Evolutionary conservation across 2,329 filamentous ascomycete genomes (phyloP).

Genomic region (Emmonsiellopsis sp.): DNA sequence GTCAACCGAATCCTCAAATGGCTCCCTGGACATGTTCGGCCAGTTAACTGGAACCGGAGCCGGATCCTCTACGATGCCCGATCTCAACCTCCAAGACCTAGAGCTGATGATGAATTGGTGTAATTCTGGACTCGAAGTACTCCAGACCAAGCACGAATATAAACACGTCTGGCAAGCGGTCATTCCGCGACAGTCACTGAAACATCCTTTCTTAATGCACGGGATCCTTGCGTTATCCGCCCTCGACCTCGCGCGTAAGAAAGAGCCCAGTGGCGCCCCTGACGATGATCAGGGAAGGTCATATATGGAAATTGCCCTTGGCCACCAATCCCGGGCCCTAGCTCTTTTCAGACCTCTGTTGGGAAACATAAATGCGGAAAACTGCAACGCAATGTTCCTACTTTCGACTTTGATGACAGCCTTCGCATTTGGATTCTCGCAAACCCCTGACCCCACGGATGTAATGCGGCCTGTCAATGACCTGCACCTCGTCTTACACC

Average conservation of each 20-base stretch:
- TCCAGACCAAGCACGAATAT: constrained; percentile 18
- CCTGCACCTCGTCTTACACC: constrained; percentile 21
- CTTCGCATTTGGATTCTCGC: constrained; percentile 26
- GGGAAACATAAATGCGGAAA: constrained; percentile 16
- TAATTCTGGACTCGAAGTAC: constrained; percentile 24
- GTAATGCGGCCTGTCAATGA: constrained; percentile 19
- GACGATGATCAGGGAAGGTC: not conserved
- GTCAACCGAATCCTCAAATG: not conserved
- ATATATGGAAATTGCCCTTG: constrained; percentile 21
- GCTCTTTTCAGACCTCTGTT: constrained; percentile 16
- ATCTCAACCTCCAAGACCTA: constrained; percentile 19
- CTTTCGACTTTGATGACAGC: constrained; percentile 25
- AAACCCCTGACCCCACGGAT: constrained; percentile 8
- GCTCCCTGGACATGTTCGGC: not conserved
- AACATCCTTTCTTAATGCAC: constrained; percentile 23
- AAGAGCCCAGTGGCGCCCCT: constrained; percentile 10
- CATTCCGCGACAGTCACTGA: constrained; percentile 23
- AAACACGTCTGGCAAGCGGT: constrained; percentile 24
- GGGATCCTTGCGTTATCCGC: constrained; percentile 28
- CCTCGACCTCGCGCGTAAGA: constrained; percentile 21
- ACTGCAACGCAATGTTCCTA: constrained; percentile 29
- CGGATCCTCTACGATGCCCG: not conserved
- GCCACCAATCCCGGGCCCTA: constrained; percentile 20
- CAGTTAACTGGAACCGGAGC: not conserved
- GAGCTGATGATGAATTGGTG: constrained; percentile 30